phyloP scores from a whole-genome alignment of 805 yeast species.

The Starmerella tilneyi region DNA sequence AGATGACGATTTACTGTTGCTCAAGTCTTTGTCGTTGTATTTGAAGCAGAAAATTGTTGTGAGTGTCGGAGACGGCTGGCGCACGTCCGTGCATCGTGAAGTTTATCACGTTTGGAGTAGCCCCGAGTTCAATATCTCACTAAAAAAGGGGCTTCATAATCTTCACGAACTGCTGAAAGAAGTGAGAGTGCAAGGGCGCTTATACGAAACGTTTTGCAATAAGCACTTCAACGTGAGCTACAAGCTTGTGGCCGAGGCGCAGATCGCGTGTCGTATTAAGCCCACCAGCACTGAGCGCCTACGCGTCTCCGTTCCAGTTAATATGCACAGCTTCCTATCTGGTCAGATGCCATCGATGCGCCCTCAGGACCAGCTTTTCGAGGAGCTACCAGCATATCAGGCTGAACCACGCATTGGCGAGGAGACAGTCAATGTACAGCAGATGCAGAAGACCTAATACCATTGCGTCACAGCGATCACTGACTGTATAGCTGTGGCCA shows the following conservation, averaged over 20 bases:
- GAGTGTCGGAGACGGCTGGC: constrained; percentile 18
- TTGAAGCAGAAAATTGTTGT: constrained; percentile 19
- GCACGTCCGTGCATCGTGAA: constrained; percentile 11
- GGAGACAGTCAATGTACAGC: neutral
- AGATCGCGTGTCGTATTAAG: constrained; percentile 16
- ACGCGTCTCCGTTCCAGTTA: constrained; percentile 12
- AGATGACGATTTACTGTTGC: constrained; percentile 11
- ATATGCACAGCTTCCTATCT: constrained; percentile 9
- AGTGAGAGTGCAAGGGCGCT: constrained; percentile 8
- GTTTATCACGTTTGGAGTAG: neutral
- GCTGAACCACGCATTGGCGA: constrained; percentile 11
- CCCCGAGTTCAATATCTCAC: neutral
- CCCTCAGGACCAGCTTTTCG: neutral
- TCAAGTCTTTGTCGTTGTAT: constrained; percentile 6
- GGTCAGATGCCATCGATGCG: neutral
- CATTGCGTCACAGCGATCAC: too few relatives aligned
- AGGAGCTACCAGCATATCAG: constrained; percentile 11
- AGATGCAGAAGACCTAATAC: too few relatives aligned
- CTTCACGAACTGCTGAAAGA: constrained; percentile 10
- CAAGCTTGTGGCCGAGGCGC: constrained; percentile 15
- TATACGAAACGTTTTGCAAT: constrained; percentile 16
- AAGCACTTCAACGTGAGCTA: constrained; percentile 17
- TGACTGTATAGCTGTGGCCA: too few relatives aligned
- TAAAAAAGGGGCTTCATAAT: constrained; percentile 15
- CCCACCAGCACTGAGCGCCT: constrained; percentile 8